phyloP scores from a whole-genome alignment of 176 grass and related monocot species.

The Oryza coarctata region DNA sequence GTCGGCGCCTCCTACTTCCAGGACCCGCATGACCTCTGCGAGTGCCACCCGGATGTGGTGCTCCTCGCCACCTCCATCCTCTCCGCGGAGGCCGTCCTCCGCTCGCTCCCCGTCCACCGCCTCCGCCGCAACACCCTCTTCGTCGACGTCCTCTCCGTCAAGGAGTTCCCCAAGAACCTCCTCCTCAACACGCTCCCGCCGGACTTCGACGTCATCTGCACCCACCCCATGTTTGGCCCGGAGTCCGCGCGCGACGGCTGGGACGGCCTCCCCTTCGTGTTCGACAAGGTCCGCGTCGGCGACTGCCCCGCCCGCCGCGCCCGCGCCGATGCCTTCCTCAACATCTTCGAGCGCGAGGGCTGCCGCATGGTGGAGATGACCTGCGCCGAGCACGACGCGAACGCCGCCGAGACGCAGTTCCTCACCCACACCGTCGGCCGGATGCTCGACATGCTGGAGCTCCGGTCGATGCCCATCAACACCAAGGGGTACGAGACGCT shows the following conservation, averaged over 20 bases:
- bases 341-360: conserved; percentile 56
- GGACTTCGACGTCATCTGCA: conserved; percentile 75
- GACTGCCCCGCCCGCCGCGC: conserved; percentile 28
- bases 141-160: conserved; percentile 82
- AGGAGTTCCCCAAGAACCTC: conserved; percentile 79
- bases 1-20: conserved; percentile 54
- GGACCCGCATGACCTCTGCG: conserved; percentile 82
- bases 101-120: conserved; percentile 65
- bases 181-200: conserved; percentile 46
- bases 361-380: conserved; percentile 84
- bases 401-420: conserved; percentile 73
- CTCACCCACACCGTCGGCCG: conserved; percentile 80
- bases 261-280: conserved; percentile 59
- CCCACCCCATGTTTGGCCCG: conserved; percentile 89
- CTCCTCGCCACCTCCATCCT: conserved; percentile 74
- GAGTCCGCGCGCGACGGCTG: conserved; percentile 66
- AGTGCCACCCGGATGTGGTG: conserved; percentile 81
- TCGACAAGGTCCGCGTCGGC: conserved; percentile 65
- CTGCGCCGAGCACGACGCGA: conserved; percentile 64
- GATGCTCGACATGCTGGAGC: conserved; percentile 42
- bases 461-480: conserved; percentile 48
- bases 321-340: conserved; percentile 53
- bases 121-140: conserved; percentile 82
- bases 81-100: conserved; percentile 59
- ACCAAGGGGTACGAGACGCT: conserved; percentile 68